phyloP scores from a whole-genome alignment of 768 basidiomycete genomes.

The Mycena latifolia region DNA sequence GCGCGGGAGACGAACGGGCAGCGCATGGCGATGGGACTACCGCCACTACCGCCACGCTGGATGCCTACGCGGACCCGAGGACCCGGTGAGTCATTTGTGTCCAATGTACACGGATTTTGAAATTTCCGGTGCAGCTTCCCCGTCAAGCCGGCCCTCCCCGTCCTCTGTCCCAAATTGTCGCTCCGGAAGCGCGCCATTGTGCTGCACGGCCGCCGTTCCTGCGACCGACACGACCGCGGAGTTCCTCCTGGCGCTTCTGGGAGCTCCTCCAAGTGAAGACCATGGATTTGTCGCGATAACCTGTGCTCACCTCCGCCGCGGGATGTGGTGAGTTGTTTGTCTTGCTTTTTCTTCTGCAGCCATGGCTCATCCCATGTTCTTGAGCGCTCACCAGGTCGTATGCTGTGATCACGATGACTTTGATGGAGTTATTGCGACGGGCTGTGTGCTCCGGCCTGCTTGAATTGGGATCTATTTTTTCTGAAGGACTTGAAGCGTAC shows the following conservation, averaged over 20 bases:
- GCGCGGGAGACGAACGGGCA: conserved; percentile 23
- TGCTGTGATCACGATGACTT: conserved; percentile 61
- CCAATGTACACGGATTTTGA: background rate
- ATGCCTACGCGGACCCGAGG: conserved; percentile 14
- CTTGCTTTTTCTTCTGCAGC: background rate
- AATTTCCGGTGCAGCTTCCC: background rate
- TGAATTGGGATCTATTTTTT: background rate
- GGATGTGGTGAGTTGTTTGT: background rate
- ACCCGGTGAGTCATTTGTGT: conserved; percentile 38
- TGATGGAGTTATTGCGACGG: conserved; percentile 57
- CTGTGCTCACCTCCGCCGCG: background rate
- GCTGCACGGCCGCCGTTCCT: conserved; percentile 16
- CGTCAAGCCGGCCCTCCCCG: conserved; percentile 2
- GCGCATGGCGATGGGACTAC: conserved; percentile 22
- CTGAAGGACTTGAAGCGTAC: too few relatives aligned
- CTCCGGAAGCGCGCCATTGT: background rate
- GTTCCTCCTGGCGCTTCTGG: conserved; percentile 2
- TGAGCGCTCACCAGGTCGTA: conserved; percentile 55
- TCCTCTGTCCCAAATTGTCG: background rate
- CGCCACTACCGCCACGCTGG: conserved; percentile 24
- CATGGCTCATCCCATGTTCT: background rate
- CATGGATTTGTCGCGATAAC: conserved; percentile 9
- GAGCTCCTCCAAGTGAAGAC: background rate
- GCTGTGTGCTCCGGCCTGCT: conserved; percentile 42
- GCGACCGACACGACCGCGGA: conserved; percentile 41